These are phyloP conservation scores for Aquilaria yunnanensis DNA, from an alignment of 345 rosid species.

Conservation along the genomic window DNA sequence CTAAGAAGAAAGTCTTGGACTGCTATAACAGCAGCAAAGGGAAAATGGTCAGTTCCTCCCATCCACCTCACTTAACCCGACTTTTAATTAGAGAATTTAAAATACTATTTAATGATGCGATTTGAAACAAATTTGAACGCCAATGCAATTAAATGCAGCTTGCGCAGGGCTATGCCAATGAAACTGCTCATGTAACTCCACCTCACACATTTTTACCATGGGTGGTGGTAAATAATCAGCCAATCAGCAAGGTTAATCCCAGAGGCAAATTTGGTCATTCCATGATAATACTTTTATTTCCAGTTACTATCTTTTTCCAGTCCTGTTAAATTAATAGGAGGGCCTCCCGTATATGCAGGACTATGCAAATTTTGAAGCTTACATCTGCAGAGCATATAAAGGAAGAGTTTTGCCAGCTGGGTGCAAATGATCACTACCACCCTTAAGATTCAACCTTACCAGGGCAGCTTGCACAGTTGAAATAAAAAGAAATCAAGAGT, in stretches of 20 bases:
- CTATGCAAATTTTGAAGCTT: constrained; percentile 20
- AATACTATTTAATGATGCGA: background rate
- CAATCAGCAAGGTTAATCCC: constrained; percentile 23
- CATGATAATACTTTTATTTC: background rate
- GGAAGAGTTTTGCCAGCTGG: constrained; percentile 21
- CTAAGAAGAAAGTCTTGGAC: constrained; percentile 16
- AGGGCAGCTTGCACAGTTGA: background rate
- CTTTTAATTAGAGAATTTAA: background rate
- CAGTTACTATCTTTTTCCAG: background rate
- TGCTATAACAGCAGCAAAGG: constrained; percentile 28
- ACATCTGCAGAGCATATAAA: constrained; percentile 33
- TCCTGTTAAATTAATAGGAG: too few relatives aligned
- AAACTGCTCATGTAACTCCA: constrained; percentile 31
- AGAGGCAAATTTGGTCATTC: background rate
- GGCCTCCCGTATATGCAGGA: constrained; percentile 22
- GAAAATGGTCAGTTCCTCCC: constrained; percentile 20
- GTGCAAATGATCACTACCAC: constrained; percentile 13
- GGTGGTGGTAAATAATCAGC: constrained; percentile 29
- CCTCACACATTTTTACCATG: constrained; percentile 32
- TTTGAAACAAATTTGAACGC: too few relatives aligned
- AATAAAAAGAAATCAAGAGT: constrained; percentile 3
- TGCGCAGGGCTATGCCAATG: constrained; percentile 13
- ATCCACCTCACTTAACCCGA: background rate
- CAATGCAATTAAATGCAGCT: constrained; percentile 21
- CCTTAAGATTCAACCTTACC: background rate